Conservation (phyloP, 1,139 yeast genomes). For the Keqinozyma sinolaborantium region DNA sequence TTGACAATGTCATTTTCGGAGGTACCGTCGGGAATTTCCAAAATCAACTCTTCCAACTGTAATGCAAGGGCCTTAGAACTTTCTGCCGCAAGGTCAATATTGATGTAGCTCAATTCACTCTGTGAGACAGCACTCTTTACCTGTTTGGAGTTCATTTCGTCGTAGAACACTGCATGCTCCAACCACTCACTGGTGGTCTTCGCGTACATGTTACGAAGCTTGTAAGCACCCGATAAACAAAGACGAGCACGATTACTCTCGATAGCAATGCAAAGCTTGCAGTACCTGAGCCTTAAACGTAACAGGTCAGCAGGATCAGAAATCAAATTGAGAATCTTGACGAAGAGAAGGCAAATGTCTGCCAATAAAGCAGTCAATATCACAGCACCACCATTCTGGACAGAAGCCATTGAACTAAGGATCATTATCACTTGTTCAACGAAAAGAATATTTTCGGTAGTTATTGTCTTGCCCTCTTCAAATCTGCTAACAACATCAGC, state of each 20-base stretch:
- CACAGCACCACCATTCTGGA: slow-evolving; percentile 37
- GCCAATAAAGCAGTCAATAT: slow-evolving; percentile 33
- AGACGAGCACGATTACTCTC: slow-evolving; percentile 37
- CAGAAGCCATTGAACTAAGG: slow-evolving; percentile 32
- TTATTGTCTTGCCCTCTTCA: slow-evolving; percentile 20
- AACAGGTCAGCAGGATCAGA: slow-evolving; percentile 35
- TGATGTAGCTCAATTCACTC: slow-evolving; percentile 51
- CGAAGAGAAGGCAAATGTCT: slow-evolving; percentile 24
- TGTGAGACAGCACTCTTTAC: slow-evolving; percentile 5
- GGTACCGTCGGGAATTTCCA: slow-evolving; percentile 62
- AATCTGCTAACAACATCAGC: slow-evolving; percentile 21
- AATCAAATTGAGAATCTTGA: slow-evolving; percentile 30
- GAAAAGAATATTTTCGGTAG: slow-evolving; percentile 31
- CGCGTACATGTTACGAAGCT: slow-evolving; percentile 58
- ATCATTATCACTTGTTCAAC: slow-evolving; percentile 40
- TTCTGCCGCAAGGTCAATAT: slow-evolving; percentile 65
- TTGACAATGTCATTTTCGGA: slow-evolving; percentile 53
- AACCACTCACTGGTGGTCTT: slow-evolving; percentile 66
- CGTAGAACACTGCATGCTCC: slow-evolving; percentile 48
- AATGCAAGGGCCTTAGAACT: slow-evolving; percentile 56
- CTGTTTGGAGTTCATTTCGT: slow-evolving; percentile 11
- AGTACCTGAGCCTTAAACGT: slow-evolving; percentile 55
- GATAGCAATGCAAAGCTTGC: slow-evolving; percentile 50
- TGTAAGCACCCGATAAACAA: slow-evolving; percentile 54
- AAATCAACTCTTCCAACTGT: slow-evolving; percentile 50